Conservation (phyloP, 1,139 yeast species). For the Chernovozyma sophiae-reginae region DNA sequence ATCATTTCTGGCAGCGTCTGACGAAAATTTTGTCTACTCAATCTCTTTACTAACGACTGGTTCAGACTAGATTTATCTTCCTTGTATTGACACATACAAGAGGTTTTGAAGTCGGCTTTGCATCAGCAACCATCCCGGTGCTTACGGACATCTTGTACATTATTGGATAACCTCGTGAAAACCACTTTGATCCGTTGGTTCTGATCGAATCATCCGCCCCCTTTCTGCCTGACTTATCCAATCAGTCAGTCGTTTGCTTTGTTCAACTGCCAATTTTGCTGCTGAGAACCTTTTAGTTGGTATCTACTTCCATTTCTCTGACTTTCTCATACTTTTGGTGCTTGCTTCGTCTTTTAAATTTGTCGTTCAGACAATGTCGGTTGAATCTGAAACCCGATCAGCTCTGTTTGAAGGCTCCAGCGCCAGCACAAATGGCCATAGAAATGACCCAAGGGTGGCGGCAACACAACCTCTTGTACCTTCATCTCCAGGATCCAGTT, state of each 20-base stretch:
- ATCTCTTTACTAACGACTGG: not conserved
- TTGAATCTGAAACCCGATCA: conserved; percentile 7
- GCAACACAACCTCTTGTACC: conserved; percentile 1
- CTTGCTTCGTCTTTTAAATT: not conserved
- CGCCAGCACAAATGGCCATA: conserved; percentile 1
- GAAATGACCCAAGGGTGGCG: not conserved
- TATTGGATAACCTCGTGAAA: not conserved
- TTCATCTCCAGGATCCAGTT: conserved; percentile 16
- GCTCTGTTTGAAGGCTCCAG: conserved; percentile 8
- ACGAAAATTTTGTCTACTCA: not conserved
- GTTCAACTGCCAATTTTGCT: not conserved
- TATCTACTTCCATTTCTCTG: no score
- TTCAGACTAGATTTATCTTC: not conserved
- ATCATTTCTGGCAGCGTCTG: not conserved
- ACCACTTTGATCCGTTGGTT: not conserved
- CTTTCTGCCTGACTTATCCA: not conserved
- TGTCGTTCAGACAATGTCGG: not conserved
- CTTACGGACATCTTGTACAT: not conserved
- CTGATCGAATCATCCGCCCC: not conserved
- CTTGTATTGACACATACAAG: not conserved
- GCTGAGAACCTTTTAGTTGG: no score
- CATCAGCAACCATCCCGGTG: not conserved
- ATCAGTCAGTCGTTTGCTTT: not conserved
- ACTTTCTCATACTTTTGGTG: not conserved
- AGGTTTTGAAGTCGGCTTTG: not conserved